A percentile compares a stretch with the other conserved stretches of the same genome.
Conservation (phyloP, 371 early-diverging fungal species). For the Capniomyces stellatus region DNA sequence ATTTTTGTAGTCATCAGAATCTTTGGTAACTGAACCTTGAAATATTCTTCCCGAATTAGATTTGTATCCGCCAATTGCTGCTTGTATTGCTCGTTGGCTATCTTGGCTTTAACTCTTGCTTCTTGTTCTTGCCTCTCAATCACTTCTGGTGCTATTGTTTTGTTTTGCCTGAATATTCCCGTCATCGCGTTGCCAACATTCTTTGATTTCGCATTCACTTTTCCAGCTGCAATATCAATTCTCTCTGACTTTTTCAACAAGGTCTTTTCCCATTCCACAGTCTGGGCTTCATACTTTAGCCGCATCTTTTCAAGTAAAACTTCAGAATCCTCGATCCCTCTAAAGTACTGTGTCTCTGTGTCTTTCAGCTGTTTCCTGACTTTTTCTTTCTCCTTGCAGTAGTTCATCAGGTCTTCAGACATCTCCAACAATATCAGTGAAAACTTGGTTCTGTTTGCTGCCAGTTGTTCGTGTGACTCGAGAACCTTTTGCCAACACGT, state of each 20-base stretch:
- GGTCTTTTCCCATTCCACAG: conserved; percentile 22
- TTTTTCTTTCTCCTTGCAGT: conserved; percentile 19
- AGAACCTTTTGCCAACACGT: conserved; percentile 18
- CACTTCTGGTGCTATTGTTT: conserved; percentile 16
- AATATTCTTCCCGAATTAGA: conserved; percentile 28
- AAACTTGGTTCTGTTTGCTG: conserved; percentile 24
- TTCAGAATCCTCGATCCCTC: conserved; percentile 20
- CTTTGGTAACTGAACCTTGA: conserved; percentile 32
- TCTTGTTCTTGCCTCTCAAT: conserved; percentile 31
- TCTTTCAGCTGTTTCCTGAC: conserved; percentile 8
- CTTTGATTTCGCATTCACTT: conserved; percentile 8
- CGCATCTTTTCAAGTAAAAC: conserved; percentile 15
- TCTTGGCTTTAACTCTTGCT: conserved; percentile 31
- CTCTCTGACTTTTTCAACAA: conserved; percentile 13
- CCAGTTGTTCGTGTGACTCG: conserved; percentile 24
- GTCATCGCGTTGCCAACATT: conserved; percentile 16
- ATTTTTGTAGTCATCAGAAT: conserved; percentile 27
- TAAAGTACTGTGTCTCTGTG: conserved; percentile 17
- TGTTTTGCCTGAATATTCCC: conserved; percentile 22
- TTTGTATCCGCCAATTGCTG: conserved; percentile 31
- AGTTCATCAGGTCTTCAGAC: conserved; percentile 22
- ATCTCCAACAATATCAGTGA: conserved; percentile 19
- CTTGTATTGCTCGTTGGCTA: conserved; percentile 37
- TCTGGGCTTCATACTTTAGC: conserved; percentile 18
- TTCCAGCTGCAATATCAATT: not conserved